Evolutionary conservation across 805 yeast species (phyloP).

Genomic region (Geotrichum ghanense): DNA sequence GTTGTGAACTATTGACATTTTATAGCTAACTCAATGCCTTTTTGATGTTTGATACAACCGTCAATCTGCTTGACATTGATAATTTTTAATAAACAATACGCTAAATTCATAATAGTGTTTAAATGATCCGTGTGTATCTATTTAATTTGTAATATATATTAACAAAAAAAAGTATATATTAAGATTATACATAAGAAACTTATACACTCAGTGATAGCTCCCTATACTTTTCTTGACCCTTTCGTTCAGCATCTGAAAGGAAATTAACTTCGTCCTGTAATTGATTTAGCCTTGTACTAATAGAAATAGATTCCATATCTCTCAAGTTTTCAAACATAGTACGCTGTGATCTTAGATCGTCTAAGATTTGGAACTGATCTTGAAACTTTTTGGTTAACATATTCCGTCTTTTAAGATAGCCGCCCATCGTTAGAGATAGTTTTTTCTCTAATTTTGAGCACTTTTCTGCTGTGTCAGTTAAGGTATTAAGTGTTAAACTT

Average conservation of each 20-base stretch:
- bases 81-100: too few relatives aligned
- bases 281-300: slow-evolving; percentile 9
- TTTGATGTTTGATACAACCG: too few relatives aligned
- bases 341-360: slow-evolving; percentile 7
- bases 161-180: too few relatives aligned
- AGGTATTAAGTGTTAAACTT: neutral
- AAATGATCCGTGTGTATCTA: too few relatives aligned
- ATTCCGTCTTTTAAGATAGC: slow-evolving; percentile 24
- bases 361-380: slow-evolving; percentile 12
- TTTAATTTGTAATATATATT: neutral
- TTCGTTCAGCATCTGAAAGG: slow-evolving; percentile 16
- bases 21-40: too few relatives aligned
- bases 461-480: slow-evolving; percentile 12
- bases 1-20: too few relatives aligned
- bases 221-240: slow-evolving; percentile 16
- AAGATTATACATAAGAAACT: too few relatives aligned
- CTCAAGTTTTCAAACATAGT: slow-evolving; percentile 11
- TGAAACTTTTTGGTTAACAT: slow-evolving; percentile 13
- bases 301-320: slow-evolving; percentile 15
- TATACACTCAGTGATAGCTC: slow-evolving; percentile 8
- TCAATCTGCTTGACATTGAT: too few relatives aligned
- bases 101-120: too few relatives aligned
- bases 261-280: slow-evolving; percentile 19
- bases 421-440: slow-evolving; percentile 22
- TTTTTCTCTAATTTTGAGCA: slow-evolving; percentile 25